Evolutionary conservation across 2,329 filamentous ascomycete genomes (phyloP).

Genomic region (Scedosporium apiospermum): DNA sequence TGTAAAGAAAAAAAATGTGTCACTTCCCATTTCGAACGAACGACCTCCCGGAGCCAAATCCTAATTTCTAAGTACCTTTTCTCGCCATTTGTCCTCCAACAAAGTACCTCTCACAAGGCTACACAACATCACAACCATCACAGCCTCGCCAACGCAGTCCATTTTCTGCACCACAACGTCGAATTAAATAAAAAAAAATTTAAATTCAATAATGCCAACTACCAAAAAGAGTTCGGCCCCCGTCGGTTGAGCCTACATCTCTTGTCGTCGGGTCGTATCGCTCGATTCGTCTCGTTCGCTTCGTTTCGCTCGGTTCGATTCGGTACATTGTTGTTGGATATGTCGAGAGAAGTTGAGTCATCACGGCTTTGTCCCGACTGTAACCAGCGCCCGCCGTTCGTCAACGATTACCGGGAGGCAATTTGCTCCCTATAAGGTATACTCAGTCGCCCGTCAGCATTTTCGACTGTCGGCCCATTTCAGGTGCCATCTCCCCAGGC

Average conservation of each 20-base stretch:
- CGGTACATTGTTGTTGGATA: too few species aligned
- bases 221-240: neutral
- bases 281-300: too few species aligned
- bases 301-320: too few species aligned
- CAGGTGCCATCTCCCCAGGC: too few species aligned
- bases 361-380: too few species aligned
- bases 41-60: neutral
- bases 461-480: too few species aligned
- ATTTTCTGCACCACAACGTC: neutral
- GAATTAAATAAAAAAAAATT: neutral
- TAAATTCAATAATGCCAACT: neutral
- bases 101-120: neutral
- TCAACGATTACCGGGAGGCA: too few species aligned
- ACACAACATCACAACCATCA: neutral
- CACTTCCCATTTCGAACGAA: neutral
- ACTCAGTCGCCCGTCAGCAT: too few species aligned
- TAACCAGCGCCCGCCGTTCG: too few species aligned
- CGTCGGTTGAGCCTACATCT: neutral
- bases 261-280: neutral
- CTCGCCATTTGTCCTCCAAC: neutral
- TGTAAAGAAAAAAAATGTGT: neutral
- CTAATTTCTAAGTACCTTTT: neutral
- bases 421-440: too few species aligned
- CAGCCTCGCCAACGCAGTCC: neutral
- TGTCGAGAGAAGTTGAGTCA: too few species aligned